Conservation (phyloP, 352 stramenopile species). For the Phytophthora agathidicida region DNA sequence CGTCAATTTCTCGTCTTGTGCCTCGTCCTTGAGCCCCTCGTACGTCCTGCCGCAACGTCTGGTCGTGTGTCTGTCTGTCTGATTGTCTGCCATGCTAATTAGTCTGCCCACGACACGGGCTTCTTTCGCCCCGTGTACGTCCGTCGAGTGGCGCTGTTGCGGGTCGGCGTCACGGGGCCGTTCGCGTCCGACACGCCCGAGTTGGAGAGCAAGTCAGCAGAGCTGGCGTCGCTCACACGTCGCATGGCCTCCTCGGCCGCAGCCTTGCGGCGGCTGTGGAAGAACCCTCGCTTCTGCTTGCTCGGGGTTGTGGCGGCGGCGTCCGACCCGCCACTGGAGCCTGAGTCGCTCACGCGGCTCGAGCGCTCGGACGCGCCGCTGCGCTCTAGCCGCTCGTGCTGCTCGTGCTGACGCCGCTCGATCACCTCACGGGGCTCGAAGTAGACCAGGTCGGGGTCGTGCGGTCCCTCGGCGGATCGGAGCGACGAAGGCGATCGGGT, state of each 20-base stretch:
- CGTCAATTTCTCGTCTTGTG: constrained; percentile 15
- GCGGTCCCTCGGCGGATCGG: neutral
- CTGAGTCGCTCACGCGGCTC: constrained; percentile 53
- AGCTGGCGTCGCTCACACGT: constrained; percentile 41
- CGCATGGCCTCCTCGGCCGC: constrained; percentile 39
- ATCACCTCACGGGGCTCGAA: constrained; percentile 53
- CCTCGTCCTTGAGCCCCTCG: constrained; percentile 6
- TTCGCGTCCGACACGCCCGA: constrained; percentile 42
- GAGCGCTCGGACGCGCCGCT: constrained; percentile 49
- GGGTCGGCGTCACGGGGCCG: constrained; percentile 3
- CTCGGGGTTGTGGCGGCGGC: constrained; percentile 34
- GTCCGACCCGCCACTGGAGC: constrained; percentile 56
- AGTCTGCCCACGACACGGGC: constrained; percentile 74
- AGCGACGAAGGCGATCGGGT: neutral
- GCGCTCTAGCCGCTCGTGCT: constrained; percentile 37
- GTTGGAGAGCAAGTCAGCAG: constrained; percentile 33
- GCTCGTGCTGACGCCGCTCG: constrained; percentile 33
- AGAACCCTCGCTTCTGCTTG: constrained; percentile 46
- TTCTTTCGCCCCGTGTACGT: constrained; percentile 85
- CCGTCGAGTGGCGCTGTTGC: constrained; percentile 45
- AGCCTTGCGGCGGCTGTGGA: constrained; percentile 47
- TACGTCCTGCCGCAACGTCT: constrained; percentile 24
- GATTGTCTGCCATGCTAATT: constrained; percentile 22
- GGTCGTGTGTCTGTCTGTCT: too few relatives aligned
- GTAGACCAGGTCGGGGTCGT: constrained; percentile 48